Percentiles rank a stretch among this genome's conserved stretches.
These are phyloP conservation scores for Coniochaeta ligniaria DNA, from an alignment of 2,329 filamentous ascomycete species.

Conservation along the genomic window DNA sequence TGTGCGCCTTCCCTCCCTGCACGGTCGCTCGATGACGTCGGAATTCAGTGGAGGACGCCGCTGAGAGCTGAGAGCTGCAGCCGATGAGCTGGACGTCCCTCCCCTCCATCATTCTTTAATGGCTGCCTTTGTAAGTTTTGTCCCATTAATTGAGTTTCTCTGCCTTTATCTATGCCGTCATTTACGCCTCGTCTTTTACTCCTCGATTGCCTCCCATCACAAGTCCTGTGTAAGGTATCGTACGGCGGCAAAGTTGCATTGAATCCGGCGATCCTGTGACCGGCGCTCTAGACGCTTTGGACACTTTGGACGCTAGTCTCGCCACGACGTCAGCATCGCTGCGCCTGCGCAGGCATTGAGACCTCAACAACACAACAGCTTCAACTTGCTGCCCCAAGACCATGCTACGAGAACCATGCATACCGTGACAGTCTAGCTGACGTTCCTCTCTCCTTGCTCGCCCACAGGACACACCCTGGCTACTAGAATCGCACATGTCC, in stretches of 20 bases:
- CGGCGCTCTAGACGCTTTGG: background rate
- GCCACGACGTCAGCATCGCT: background rate
- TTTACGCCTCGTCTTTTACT: background rate
- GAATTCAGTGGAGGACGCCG: background rate
- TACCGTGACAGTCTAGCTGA: conserved; percentile 7
- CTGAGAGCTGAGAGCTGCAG: background rate
- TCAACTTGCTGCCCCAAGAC: conserved; percentile 4
- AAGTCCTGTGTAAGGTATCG: background rate
- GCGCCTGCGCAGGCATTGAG: background rate
- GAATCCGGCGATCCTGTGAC: background rate
- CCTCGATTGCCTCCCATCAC: background rate
- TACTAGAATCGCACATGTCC: conserved; percentile 39
- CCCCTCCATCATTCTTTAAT: conserved; percentile 10
- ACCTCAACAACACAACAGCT: background rate
- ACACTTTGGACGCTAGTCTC: background rate
- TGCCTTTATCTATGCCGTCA: background rate
- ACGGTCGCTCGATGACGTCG: background rate
- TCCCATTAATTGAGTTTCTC: background rate
- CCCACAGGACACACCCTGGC: conserved; percentile 40
- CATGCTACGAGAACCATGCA: conserved; percentile 1
- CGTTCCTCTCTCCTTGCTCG: background rate
- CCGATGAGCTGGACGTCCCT: conserved; percentile 1
- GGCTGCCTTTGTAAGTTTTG: conserved; percentile 27
- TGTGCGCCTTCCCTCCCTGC: background rate
- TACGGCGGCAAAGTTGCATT: background rate